Evolutionary conservation across 2,329 filamentous ascomycete genomes (phyloP), one percentile per base, ranked within the genome.

Genomic region (Verticillium zaregamsianum): DNA sequence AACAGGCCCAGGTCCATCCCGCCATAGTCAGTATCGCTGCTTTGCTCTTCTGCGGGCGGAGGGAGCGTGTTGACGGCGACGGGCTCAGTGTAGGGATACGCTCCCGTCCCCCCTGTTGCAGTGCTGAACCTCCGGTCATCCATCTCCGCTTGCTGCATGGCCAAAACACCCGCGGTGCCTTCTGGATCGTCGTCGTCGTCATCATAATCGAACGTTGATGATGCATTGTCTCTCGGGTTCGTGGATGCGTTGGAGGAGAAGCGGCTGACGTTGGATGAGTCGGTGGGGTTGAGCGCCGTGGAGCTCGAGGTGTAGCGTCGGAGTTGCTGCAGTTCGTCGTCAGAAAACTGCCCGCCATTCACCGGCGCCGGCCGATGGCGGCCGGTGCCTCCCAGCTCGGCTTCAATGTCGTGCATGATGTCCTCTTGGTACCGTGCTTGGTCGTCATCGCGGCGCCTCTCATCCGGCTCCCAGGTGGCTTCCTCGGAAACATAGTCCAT

Each of bases 111-210:
- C n/a, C 57, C 39, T 20, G 54, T 32, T 37, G 62, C 45, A 5
- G 63, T 57, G 66, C 82, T 80, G 67, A 85, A 84, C 62, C 85
- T 82, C 58, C 87, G 86, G 58, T 88, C 86, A 63, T 96, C 91
- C 72, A 92, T 86, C 64, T 96, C 92, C 5, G 92, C 93, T 76
- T 93, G 86, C 62, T 88, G 87, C 83, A 98, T 87, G 66, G 93
- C 93, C 71, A 91, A 85, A 59, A 96, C 78, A 17, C 95, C 94
- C 63, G 92, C 92, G 45, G 90, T 88, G 23, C 90, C 94, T 74
- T 97, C 94, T 0, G 90, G 87, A 71, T 98, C 94, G 70, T 92
- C 96, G 58, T 96, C 92, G 60, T 94, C 90, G 14, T 82, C 82
- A 32, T 82, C 79, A 64, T 78, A 76, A 57, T 74, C 67, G 66